Percentiles rank a stretch among this genome's conserved stretches.
These are phyloP conservation scores for Peribolospora kevripleyi DNA, from an alignment of 768 basidiomycete genomes.

Conservation along the genomic window DNA sequence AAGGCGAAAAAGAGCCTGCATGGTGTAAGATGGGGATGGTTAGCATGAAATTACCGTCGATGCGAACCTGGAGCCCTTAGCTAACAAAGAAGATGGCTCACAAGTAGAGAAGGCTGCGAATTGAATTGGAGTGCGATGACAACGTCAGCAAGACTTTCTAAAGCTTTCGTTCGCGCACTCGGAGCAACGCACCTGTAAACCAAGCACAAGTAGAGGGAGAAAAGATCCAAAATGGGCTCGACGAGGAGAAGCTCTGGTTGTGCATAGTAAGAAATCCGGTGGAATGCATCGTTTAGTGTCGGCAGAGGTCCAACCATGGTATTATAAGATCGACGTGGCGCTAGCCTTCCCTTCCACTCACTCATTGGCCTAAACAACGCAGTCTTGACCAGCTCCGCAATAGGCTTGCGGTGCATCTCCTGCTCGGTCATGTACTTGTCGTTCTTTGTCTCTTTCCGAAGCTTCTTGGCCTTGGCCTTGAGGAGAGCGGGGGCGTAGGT, in stretches of 20 bases:
- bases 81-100: background rate
- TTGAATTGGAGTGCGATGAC: no score
- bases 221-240: background rate
- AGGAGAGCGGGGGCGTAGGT: slow-evolving; percentile 14
- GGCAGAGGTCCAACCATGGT: no score
- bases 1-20: slow-evolving; percentile 1
- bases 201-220: slow-evolving; percentile 12
- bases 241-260: background rate
- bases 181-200: slow-evolving; percentile 7
- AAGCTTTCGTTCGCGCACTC: no score
- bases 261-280: background rate
- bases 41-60: background rate
- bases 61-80: background rate
- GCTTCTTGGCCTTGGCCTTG: slow-evolving; percentile 9
- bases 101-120: slow-evolving; percentile 3
- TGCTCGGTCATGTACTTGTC: slow-evolving; percentile 12
- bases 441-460: slow-evolving; percentile 13
- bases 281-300: background rate
- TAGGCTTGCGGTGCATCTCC: slow-evolving; percentile 9
- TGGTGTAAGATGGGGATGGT: background rate
- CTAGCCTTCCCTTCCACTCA: background rate
- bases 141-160: no score
- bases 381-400: slow-evolving; percentile 11
- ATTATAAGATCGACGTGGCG: background rate
- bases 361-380: slow-evolving; percentile 14